Evolutionary conservation across 805 yeast genomes (phyloP).

Genomic region (Myxozyma udenii): DNA sequence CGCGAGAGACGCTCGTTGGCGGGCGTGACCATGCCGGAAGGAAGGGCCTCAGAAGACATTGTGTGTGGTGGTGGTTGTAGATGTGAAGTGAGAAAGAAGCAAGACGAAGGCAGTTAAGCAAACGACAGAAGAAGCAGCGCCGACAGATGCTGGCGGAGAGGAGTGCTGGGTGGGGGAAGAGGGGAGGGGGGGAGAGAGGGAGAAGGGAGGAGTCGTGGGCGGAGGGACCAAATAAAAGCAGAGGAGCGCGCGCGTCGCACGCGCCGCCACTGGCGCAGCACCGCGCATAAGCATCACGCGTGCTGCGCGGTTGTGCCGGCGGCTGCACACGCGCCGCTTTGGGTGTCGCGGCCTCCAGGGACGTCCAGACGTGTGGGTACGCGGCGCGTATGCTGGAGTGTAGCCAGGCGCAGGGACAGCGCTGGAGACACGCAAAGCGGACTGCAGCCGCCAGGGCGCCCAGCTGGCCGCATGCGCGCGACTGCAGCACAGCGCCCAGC

Average conservation of each 20-base stretch:
- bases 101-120: neutral
- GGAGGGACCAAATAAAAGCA: neutral
- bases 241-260: conserved; percentile 5
- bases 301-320: conserved; percentile 7
- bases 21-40: conserved; percentile 23
- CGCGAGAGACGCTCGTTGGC: conserved; percentile 25
- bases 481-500: neutral
- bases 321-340: too few relatives aligned
- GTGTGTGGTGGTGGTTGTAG: neutral
- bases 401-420: too few relatives aligned
- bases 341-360: too few relatives aligned
- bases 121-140: neutral
- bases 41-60: neutral
- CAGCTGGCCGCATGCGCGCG: conserved; percentile 1
- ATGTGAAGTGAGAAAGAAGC: neutral
- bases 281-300: conserved; percentile 1
- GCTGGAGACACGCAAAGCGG: neutral
- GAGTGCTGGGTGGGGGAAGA: neutral
- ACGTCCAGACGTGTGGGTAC: neutral
- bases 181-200: neutral
- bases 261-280: conserved; percentile 11
- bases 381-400: neutral
- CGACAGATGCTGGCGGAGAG: neutral
- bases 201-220: conserved; percentile 3
- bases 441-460: neutral